Conservation (phyloP, 768 basidiomycete genomes). For the Suillus clintonianus region DNA sequence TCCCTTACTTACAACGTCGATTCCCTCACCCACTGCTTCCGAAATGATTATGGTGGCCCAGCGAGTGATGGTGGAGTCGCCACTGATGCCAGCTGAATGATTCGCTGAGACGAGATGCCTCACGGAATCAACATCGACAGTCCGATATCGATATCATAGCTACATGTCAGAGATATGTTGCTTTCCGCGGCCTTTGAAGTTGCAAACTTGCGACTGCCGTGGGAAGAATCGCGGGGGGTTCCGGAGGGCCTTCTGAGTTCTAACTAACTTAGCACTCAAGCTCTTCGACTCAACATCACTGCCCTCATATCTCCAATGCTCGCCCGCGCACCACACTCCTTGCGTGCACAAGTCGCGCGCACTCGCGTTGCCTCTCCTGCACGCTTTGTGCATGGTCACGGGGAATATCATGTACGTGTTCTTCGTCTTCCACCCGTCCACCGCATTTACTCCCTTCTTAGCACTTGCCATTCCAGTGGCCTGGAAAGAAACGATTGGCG, state of each 20-base stretch:
- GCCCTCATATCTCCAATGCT: slow-evolving; percentile 35
- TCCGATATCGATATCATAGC: not conserved
- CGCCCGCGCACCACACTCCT: slow-evolving; percentile 41
- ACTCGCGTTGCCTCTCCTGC: slow-evolving; percentile 26
- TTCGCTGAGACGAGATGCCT: not conserved
- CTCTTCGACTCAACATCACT: not conserved
- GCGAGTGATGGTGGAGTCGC: not conserved
- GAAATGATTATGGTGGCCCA: not conserved
- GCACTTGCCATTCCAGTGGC: slow-evolving; percentile 61
- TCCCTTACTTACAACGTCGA: not conserved
- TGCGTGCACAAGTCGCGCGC: slow-evolving; percentile 42
- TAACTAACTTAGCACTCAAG: not conserved
- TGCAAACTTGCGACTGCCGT: not conserved
- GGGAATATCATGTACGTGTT: slow-evolving; percentile 51
- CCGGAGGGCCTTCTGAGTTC: not conserved
- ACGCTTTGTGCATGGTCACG: slow-evolving; percentile 52
- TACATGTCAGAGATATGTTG: not conserved
- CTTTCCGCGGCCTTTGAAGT: not conserved
- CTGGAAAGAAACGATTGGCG: slow-evolving; percentile 48
- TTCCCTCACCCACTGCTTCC: not conserved
- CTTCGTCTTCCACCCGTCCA: not conserved
- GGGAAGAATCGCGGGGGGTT: not conserved
- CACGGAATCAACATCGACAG: not conserved
- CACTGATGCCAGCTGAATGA: not conserved
- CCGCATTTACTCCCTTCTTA: slow-evolving; percentile 21